Conservation (phyloP, 352 stramenopile species). For the Pythium vanterpoolii region DNA sequence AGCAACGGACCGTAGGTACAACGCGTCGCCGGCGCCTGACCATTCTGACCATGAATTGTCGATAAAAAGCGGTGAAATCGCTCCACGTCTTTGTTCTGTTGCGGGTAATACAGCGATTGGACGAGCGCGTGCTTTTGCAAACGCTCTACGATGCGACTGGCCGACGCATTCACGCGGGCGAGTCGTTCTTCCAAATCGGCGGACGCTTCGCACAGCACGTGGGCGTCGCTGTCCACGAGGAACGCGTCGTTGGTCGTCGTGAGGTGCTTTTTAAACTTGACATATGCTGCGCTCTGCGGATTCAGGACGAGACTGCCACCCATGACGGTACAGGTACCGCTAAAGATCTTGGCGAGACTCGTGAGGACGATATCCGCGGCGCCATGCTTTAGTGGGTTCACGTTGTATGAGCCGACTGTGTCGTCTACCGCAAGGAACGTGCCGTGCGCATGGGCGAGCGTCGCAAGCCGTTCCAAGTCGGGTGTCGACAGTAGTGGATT, state of each 20-base stretch:
- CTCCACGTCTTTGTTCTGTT: constrained; percentile 38
- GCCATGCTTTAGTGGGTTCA: constrained; percentile 80
- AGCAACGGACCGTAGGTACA: constrained; percentile 89
- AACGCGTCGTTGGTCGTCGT: constrained; percentile 46
- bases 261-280: constrained; percentile 40
- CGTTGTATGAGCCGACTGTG: constrained; percentile 89
- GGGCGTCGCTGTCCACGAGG: constrained; percentile 55
- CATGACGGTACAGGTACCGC: constrained; percentile 89
- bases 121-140: constrained; percentile 75
- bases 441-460: constrained; percentile 81
- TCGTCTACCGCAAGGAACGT: constrained; percentile 90
- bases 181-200: constrained; percentile 72
- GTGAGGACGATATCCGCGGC: constrained; percentile 89
- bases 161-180: constrained; percentile 74
- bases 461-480: constrained; percentile 77
- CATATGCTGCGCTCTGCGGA: constrained; percentile 41
- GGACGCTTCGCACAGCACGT: constrained; percentile 46
- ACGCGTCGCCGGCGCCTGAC: no score
- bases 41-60: background rate
- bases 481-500: constrained; percentile 90
- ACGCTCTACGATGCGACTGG: constrained; percentile 62
- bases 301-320: constrained; percentile 90
- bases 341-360: constrained; percentile 93
- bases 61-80: constrained; percentile 64
- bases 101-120: constrained; percentile 87